Evolutionary conservation across 2,329 filamentous ascomycete genomes (phyloP).

Genomic region (Fusarium tuaranense): DNA sequence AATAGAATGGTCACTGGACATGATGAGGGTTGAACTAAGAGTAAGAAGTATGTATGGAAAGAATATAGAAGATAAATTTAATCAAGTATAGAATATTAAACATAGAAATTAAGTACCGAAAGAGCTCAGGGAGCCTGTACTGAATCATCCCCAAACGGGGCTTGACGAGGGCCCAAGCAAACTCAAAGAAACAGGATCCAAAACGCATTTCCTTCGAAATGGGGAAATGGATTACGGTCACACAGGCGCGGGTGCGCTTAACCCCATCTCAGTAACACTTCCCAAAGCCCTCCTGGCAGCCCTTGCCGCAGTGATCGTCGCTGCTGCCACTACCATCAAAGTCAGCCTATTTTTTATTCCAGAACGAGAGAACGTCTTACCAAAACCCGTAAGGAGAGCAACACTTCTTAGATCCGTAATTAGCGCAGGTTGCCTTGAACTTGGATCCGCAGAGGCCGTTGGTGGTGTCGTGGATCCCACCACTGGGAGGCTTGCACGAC

Average conservation of each 20-base stretch:
- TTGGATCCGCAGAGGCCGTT: constrained; percentile 52
- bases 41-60: too few species aligned
- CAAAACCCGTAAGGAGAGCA: constrained; percentile 53
- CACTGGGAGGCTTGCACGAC: constrained; percentile 43
- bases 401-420: constrained; percentile 49
- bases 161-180: constrained; percentile 8
- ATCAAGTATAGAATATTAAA: not conserved
- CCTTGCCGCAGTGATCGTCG: constrained; percentile 45
- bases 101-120: not conserved
- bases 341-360: constrained; percentile 5
- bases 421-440: constrained; percentile 48
- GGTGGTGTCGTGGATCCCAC: constrained; percentile 46
- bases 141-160: not conserved
- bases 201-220: not conserved
- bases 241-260: not conserved
- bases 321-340: constrained; percentile 43
- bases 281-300: constrained; percentile 51
- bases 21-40: too few species aligned
- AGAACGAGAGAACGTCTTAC: constrained; percentile 37
- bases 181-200: constrained; percentile 8
- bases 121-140: not conserved
- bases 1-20: too few species aligned
- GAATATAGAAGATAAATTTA: not conserved
- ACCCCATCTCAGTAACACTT: constrained; percentile 41
- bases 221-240: not conserved